Evolutionary conservation across 352 stramenopile species (phyloP).

Genomic region (Globisporangium yorkense): DNA sequence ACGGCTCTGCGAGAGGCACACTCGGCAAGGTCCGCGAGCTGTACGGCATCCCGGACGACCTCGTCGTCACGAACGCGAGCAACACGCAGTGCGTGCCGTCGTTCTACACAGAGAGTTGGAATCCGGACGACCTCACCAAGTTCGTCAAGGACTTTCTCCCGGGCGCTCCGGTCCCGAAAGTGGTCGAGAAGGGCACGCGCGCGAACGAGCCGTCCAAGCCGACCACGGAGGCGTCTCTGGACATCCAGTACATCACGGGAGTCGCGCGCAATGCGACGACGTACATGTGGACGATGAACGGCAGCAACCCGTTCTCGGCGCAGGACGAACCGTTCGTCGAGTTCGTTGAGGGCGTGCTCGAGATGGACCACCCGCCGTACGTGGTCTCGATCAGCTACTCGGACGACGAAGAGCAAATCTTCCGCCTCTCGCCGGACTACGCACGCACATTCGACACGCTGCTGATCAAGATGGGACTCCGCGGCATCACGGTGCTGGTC

Average conservation of each 20-base stretch:
- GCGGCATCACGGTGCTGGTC: slow-evolving; percentile 83
- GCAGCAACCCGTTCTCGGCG: slow-evolving; percentile 80
- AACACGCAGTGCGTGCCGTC: slow-evolving; percentile 65
- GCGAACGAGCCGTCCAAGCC: slow-evolving; percentile 30
- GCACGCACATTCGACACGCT: slow-evolving; percentile 78
- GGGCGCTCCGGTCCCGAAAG: slow-evolving; percentile 28
- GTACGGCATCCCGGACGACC: slow-evolving; percentile 62
- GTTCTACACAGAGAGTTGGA: slow-evolving; percentile 75
- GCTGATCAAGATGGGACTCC: slow-evolving; percentile 86
- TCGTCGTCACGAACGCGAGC: slow-evolving; percentile 57
- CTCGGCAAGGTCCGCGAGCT: slow-evolving; percentile 42
- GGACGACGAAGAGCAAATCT: slow-evolving; percentile 88
- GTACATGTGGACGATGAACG: slow-evolving; percentile 75
- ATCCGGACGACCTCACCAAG: slow-evolving; percentile 36
- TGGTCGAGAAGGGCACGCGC: slow-evolving; percentile 54
- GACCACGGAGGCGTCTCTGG: slow-evolving; percentile 78
- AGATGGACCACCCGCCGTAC: slow-evolving; percentile 59
- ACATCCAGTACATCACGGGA: slow-evolving; percentile 89
- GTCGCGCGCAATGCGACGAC: slow-evolving; percentile 73
- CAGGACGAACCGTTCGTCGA: slow-evolving; percentile 84
- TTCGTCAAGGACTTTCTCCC: slow-evolving; percentile 59
- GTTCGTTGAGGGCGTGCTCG: slow-evolving; percentile 65
- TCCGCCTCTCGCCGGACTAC: slow-evolving; percentile 63
- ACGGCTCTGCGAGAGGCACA: slow-evolving; percentile 13
- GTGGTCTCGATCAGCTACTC: slow-evolving; percentile 90